phyloP scores from a whole-genome alignment of 306 rosid genomes.

The Nissolia schottii region DNA sequence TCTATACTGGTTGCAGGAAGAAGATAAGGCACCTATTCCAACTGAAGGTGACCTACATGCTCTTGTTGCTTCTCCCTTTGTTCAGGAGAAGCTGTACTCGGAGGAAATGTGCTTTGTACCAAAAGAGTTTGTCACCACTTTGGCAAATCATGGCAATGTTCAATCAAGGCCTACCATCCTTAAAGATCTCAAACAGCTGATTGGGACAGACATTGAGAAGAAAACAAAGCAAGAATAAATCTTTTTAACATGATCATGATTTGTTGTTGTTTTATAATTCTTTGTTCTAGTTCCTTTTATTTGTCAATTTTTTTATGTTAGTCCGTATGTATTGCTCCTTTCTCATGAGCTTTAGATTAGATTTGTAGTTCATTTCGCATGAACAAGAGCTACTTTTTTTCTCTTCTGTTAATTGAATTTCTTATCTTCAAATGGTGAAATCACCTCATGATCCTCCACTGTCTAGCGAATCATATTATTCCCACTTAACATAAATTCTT shows the following conservation, averaged over 20 bases:
- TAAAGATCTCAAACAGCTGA: conserved; percentile 30
- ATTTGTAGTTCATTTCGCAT: conserved; percentile 2
- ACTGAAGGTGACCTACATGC: conserved; percentile 32
- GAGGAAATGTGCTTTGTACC: conserved; percentile 71
- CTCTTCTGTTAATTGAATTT: not conserved
- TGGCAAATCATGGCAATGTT: conserved; percentile 29
- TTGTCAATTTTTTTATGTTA: not conserved
- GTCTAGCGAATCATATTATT: not conserved
- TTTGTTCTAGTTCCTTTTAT: not conserved
- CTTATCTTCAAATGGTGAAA: not conserved
- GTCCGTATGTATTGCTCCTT: not conserved
- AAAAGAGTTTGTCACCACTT: conserved; percentile 32
- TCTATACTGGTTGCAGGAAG: conserved; percentile 16
- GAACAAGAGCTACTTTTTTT: not conserved
- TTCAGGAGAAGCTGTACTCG: conserved; percentile 66
- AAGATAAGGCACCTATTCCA: conserved; percentile 20
- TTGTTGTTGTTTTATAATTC: not conserved
- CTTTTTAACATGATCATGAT: not conserved
- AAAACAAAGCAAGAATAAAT: conserved; percentile 4
- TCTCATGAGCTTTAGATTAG: conserved; percentile 12
- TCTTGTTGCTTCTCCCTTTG: conserved; percentile 36
- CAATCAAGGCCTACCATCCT: conserved; percentile 37
- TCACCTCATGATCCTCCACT: not conserved
- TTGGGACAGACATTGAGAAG: conserved; percentile 14
- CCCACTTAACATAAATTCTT: not conserved